phyloP scores from a whole-genome alignment of 2,329 filamentous ascomycete species.

The Neopestalotiopsis clavispora region DNA sequence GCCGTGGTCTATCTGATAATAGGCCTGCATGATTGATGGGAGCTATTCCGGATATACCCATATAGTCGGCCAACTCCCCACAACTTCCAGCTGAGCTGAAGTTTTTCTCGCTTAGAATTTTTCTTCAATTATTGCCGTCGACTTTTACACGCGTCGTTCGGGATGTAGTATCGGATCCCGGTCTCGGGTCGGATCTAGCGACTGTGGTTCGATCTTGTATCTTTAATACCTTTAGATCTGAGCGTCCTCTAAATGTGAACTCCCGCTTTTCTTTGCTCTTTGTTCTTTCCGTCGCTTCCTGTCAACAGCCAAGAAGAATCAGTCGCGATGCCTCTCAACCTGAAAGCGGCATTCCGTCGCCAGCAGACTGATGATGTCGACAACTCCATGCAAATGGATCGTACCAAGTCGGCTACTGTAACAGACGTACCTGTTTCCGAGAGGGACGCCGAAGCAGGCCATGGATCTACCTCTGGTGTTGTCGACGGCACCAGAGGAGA shows the following conservation, averaged over 20 bases:
- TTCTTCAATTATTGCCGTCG: background rate
- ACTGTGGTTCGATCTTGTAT: background rate
- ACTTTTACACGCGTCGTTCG: background rate
- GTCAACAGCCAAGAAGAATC: background rate
- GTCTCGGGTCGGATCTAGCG: background rate
- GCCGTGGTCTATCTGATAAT: background rate
- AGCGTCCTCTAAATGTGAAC: background rate
- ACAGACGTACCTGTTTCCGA: background rate
- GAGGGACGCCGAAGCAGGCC: background rate
- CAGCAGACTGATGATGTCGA: background rate
- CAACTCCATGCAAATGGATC: background rate
- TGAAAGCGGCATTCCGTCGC: background rate
- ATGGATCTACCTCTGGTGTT: background rate
- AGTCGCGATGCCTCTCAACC: background rate
- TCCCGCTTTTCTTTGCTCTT: background rate
- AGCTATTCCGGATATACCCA: background rate
- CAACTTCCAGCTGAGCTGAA: background rate
- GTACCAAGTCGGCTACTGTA: background rate
- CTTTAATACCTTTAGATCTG: background rate
- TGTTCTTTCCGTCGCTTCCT: background rate
- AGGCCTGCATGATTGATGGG: background rate
- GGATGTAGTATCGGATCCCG: background rate
- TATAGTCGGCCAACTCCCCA: background rate
- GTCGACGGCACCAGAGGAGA: background rate
- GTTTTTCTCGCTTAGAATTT: background rate